Conservation (phyloP, 73 alveolate genomes). For the Tetrahymena elliotti region DNA sequence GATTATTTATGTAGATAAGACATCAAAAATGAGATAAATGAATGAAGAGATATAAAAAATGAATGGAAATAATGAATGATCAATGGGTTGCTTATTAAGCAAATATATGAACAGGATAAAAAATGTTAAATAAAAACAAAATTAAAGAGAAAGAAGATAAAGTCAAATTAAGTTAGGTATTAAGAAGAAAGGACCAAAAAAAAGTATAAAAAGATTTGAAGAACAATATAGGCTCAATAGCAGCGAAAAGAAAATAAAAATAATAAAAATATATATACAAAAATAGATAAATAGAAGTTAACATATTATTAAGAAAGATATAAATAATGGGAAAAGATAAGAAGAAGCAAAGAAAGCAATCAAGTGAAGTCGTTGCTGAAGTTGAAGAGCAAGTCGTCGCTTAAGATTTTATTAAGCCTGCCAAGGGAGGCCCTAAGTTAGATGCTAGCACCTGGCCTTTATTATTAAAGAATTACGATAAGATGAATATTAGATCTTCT, state of each 20-base stretch:
- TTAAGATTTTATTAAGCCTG: constrained; percentile 18
- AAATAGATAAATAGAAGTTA: background rate
- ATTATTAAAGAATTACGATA: constrained; percentile 75
- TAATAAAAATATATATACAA: background rate
- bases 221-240: background rate
- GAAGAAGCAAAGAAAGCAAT: constrained; percentile 21
- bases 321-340: constrained; percentile 23
- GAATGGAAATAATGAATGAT: background rate
- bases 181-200: background rate
- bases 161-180: background rate
- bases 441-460: constrained; percentile 78
- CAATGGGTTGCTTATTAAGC: background rate
- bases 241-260: background rate
- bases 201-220: background rate
- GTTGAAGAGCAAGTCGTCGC: constrained; percentile 22
- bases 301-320: background rate
- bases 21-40: background rate
- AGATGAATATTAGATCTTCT: constrained; percentile 79
- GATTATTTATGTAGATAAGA: background rate
- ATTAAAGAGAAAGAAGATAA: background rate
- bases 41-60: background rate
- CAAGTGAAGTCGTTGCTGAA: constrained; percentile 5
- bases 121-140: background rate
- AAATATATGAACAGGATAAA: background rate
- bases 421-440: constrained; percentile 43